These are phyloP conservation scores for Yamadazyma dendronema DNA, from an alignment of 1,139 yeast species.

Conservation along the genomic window DNA sequence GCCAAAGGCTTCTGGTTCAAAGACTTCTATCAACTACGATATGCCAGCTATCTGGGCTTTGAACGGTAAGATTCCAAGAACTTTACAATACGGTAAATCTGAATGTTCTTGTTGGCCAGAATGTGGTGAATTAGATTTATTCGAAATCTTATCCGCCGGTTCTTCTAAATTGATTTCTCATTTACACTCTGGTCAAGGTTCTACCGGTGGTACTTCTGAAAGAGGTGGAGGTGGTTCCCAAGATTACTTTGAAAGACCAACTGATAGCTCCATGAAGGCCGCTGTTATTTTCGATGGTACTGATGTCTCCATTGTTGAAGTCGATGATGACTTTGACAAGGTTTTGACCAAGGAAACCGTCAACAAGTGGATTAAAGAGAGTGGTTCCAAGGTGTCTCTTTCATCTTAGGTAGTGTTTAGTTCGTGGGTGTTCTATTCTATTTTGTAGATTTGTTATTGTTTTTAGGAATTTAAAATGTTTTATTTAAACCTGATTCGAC, in stretches of 20 bases:
- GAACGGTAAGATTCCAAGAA: conserved; percentile 77
- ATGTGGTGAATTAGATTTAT: conserved; percentile 81
- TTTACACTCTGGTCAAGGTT: conserved; percentile 86
- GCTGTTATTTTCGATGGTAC: conserved; percentile 73
- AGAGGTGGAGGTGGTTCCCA: conserved; percentile 69
- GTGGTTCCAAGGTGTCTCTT: conserved; percentile 43
- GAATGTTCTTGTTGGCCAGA: conserved; percentile 75
- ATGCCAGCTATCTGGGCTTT: conserved; percentile 81
- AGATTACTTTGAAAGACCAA: conserved; percentile 86
- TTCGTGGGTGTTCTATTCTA: background rate
- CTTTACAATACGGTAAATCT: conserved; percentile 64
- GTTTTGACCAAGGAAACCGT: conserved; percentile 56
- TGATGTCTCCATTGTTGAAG: conserved; percentile 56
- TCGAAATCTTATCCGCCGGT: conserved; percentile 72
- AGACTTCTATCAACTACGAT: conserved; percentile 42
- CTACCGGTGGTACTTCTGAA: conserved; percentile 27
- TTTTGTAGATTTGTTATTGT: conserved; percentile 3
- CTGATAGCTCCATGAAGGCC: conserved; percentile 74
- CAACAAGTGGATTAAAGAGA: conserved; percentile 47
- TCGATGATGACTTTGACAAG: conserved; percentile 55
- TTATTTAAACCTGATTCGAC: conserved; percentile 1
- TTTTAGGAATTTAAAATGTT: background rate
- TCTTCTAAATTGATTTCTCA: conserved; percentile 74
- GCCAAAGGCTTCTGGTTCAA: conserved; percentile 46
- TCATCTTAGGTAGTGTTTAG: conserved; percentile 14